A percentile compares a stretch with the other conserved stretches of the same genome.
Conservation (phyloP, 345 rosid genomes). For the Eucalyptus cloeziana region DNA sequence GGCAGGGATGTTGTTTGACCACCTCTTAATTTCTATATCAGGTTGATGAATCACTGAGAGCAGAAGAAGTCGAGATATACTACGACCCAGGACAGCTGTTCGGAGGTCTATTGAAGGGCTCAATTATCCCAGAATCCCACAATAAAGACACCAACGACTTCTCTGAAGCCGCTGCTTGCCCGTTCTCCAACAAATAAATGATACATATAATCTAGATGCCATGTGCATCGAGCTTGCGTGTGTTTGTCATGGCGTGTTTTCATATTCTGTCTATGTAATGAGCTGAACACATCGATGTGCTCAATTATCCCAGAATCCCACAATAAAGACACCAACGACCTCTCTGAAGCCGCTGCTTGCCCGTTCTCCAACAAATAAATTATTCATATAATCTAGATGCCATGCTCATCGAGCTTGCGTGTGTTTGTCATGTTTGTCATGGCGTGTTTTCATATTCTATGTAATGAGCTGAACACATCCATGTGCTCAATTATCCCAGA, state of each 20-base stretch:
- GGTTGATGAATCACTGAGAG: slow-evolving; percentile 64
- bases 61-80: slow-evolving; percentile 68
- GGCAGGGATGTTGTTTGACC: not conserved
- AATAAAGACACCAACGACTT: not conserved
- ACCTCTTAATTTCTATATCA: not conserved
- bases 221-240: not conserved
- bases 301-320: not conserved
- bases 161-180: not conserved
- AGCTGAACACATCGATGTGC: not conserved
- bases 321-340: not conserved
- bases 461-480: not conserved
- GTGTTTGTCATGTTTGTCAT: not conserved
- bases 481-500: not conserved
- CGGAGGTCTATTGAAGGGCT: slow-evolving; percentile 45
- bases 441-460: not conserved
- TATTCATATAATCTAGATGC: not conserved
- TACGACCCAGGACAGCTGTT: slow-evolving; percentile 77
- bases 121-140: not conserved
- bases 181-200: slow-evolving; percentile 1
- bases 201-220: not conserved
- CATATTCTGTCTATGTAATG: not conserved
- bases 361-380: slow-evolving; percentile 4
- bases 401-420: not conserved
- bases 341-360: not conserved
- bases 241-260: not conserved